Base-by-base conservation (phyloP, 345 rosid species). In the Reutealis trisperma region DNA sequence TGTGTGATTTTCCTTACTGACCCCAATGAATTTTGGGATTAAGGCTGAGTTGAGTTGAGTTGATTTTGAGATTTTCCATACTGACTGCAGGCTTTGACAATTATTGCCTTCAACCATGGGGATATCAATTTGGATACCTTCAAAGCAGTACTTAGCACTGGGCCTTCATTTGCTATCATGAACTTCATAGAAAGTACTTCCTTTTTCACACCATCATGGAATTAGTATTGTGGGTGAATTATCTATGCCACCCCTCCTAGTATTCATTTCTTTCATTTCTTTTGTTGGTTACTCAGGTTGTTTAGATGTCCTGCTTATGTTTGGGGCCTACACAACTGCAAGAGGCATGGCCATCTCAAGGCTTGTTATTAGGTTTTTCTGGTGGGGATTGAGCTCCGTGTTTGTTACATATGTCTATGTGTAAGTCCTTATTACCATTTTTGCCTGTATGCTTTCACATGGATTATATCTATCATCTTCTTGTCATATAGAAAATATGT, bases 301-400 rank as follows among this genome's bases (percentile, higher is more conserved):
- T 87, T 86, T 93, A 71, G 99, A 96, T 84, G 96, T 92, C 70
- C 67, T 96, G 77, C 95, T 96, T 78, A 96, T 88, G 94, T 92
- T 81, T 83, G 99, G 99, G 67, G 98, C 99, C 34, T 96, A 96
- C 85, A 78, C 88, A 71, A 87, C 93, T 25, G 90, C 98, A 13
- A 88, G 98, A 86, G 99, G 94, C 87, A 93, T 96, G 99, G 99
- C 99, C 72, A 89, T 96, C 81, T 93, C 99, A 52, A 90, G 98
- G 84, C 85, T 96, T 67, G 86, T 96, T 79, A 93, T 96, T 77
- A 85, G 88, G 80, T 93, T 96, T 79, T 86, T 96, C 79, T 96
- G 98, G 98, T 85, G 90, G 84, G 97, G 90, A 65, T 79, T 83
- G 88, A 82, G 80, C 75, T 89, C 99, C 49, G 97, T 67, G 64